A percentile compares a stretch with the other conserved stretches of the same genome.
Conservation (phyloP, 352 stramenopile species). For the Peronospora farinosa region DNA sequence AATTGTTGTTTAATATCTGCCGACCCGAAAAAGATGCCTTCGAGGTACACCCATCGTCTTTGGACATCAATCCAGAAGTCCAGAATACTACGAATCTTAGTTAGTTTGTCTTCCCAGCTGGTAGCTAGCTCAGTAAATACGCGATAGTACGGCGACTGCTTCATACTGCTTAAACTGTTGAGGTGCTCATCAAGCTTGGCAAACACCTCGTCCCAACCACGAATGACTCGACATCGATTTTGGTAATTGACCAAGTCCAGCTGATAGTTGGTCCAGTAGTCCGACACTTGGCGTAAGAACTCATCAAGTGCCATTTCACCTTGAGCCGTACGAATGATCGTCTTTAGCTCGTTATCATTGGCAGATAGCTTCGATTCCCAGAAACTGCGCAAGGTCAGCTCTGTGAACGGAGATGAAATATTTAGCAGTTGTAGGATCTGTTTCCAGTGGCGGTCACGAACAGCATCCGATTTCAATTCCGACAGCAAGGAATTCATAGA, state of each 20-base stretch:
- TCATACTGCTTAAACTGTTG: conserved; percentile 97
- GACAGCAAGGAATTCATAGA: conserved; percentile 91
- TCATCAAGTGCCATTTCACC: conserved; percentile 99
- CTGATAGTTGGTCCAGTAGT: conserved; percentile 88
- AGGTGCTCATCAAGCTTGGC: conserved; percentile 99
- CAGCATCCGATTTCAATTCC: conserved; percentile 97
- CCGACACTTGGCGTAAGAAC: conserved; percentile 93
- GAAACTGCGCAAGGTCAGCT: conserved; percentile 95
- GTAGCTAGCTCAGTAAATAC: conserved; percentile 97
- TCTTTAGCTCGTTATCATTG: conserved; percentile 92
- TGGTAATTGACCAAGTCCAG: conserved; percentile 91
- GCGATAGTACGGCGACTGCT: conserved; percentile 98
- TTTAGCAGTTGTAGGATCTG: conserved; percentile 92
- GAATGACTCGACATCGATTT: conserved; percentile 95
- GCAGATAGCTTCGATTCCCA: conserved; percentile 93
- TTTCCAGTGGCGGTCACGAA: conserved; percentile 99
- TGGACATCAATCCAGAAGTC: conserved; percentile 99
- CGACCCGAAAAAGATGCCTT: conserved; percentile 98
- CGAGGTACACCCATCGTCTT: conserved; percentile 98
- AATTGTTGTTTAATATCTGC: conserved; percentile 99
- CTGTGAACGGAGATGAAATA: conserved; percentile 88
- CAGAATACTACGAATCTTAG: conserved; percentile 93
- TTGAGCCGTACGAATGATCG: conserved; percentile 96
- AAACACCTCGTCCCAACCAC: conserved; percentile 99
- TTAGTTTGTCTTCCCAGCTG: conserved; percentile 97